Base-by-base conservation (phyloP, 371 early-diverging fungal species). In the Mortierella sp. region DNA sequence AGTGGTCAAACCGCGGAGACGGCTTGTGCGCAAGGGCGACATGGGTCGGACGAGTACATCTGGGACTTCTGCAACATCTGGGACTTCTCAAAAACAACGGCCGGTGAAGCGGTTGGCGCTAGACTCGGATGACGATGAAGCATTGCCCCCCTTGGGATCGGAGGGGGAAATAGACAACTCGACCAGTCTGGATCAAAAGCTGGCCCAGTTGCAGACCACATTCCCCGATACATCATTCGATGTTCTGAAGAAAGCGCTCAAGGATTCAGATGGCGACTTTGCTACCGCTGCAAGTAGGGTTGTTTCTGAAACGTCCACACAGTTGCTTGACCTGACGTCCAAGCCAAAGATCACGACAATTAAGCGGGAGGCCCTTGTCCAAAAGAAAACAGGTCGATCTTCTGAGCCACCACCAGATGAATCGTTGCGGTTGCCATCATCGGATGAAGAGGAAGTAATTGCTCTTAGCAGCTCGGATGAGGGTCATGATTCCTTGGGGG, bases 91-190 rank as follows among this genome's bases (percentile, higher is more conserved):
- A 38, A 69, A 69, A 9, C 64, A 66, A 19, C 65, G 78, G 39
- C 61, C 62, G 24, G 59, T 76, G 43, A 69, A 76, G 47, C 39
- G 54, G 1, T 31, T 43, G 14, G 34, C 63, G 2, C 31, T 70
- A 1, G 63, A 54, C 13, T 70, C 78, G 12, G 76, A 65, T 28
- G 58, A 62, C 0, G 81, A 78, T 34, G 38, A 16, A 62, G 31
- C 42, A 56, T 28, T n/a, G n/a, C 64, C 24, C 18, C 58, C 2
- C 38, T 31, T 30, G 13, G 48, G 26, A 28, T 28, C 74, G n/a
- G 74, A 73, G 41, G 58, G 58, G 14, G 63, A 53, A 6, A 19
- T 31, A 54, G 23, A 71, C 63, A 10, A 43, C 54, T 18, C 49
- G 28, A 24, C 65, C 13, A 6, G 16, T 65, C 6, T 71, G n/a